phyloP scores from a whole-genome alignment of 495 filamentous ascomycete genomes.

The Ramalina intermedia region DNA sequence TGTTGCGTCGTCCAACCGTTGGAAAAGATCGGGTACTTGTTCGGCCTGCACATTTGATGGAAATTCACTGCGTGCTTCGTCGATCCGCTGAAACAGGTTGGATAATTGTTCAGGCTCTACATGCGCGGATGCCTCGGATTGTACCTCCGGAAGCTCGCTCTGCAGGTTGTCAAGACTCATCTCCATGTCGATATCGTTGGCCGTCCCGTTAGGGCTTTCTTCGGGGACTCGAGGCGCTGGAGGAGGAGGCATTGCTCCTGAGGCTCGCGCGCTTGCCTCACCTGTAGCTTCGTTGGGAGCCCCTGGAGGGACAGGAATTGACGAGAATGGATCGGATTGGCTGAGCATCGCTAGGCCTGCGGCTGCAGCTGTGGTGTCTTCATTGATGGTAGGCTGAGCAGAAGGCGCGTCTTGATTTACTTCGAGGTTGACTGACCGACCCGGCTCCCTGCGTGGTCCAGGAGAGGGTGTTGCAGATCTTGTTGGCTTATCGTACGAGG shows the following conservation, averaged over 20 bases:
- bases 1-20: not conserved
- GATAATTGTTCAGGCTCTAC: too few relatives aligned
- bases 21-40: not conserved
- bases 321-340: not conserved
- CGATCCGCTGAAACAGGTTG: too few relatives aligned
- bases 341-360: constrained; percentile 1
- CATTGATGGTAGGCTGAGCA: not conserved
- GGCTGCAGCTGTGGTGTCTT: not conserved
- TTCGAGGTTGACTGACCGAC: constrained; percentile 5
- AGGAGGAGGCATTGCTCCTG: constrained; percentile 15
- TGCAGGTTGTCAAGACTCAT: constrained; percentile 29
- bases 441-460: constrained; percentile 9
- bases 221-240: constrained; percentile 18
- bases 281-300: constrained; percentile 17
- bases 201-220: constrained; percentile 10
- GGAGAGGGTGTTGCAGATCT: constrained; percentile 10
- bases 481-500: constrained; percentile 35
- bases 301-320: not conserved
- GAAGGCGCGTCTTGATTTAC: not conserved
- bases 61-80: too few relatives aligned
- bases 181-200: constrained; percentile 17
- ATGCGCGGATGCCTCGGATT: constrained; percentile 1
- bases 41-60: too few relatives aligned
- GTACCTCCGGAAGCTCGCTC: constrained; percentile 6
- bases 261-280: constrained; percentile 11